Percentiles rank a stretch among this genome's conserved stretches.
Evolutionary conservation across 139 green algal species (phyloP).

Genomic region (Micromonas commoda): DNA sequence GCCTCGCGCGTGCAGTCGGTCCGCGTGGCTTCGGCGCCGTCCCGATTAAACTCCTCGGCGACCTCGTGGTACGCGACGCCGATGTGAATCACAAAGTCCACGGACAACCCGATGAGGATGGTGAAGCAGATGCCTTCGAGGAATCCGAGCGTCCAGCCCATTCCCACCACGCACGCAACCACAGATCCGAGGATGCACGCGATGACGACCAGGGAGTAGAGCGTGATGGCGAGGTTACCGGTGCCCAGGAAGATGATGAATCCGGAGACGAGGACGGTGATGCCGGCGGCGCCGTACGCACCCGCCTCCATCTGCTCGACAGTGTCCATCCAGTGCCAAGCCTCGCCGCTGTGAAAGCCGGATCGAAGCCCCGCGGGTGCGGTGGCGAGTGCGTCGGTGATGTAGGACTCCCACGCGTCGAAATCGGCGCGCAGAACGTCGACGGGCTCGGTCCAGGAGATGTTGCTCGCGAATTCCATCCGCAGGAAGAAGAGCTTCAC

Average conservation of each 20-base stretch:
- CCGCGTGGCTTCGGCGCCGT: background rate
- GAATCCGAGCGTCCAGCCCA: slow-evolving; percentile 34
- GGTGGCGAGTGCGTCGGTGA: background rate
- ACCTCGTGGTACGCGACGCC: slow-evolving; percentile 19
- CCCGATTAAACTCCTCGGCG: background rate
- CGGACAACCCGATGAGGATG: slow-evolving; percentile 33
- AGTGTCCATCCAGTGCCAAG: slow-evolving; percentile 30
- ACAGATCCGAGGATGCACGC: slow-evolving; percentile 8
- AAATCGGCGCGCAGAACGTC: background rate
- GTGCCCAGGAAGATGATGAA: slow-evolving; percentile 14
- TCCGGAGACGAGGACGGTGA: background rate
- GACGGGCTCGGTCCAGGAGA: background rate
- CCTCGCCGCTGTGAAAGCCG: slow-evolving; percentile 17
- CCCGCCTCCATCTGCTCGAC: slow-evolving; percentile 17
- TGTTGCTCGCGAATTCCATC: background rate
- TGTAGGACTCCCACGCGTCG: slow-evolving; percentile 2
- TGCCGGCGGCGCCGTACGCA: slow-evolving; percentile 4
- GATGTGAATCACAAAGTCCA: slow-evolving; percentile 36
- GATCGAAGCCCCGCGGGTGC: background rate
- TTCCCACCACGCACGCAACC: slow-evolving; percentile 7
- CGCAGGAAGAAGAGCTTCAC: background rate
- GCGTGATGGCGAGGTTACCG: slow-evolving; percentile 15
- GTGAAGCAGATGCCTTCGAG: slow-evolving; percentile 33
- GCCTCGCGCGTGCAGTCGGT: slow-evolving; percentile 4
- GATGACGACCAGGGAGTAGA: slow-evolving; percentile 24